Percentiles rank a stretch among this genome's conserved stretches.
These are phyloP conservation scores for Venturia pyrina DNA, from an alignment of 2,329 filamentous ascomycete genomes.

Conservation along the genomic window DNA sequence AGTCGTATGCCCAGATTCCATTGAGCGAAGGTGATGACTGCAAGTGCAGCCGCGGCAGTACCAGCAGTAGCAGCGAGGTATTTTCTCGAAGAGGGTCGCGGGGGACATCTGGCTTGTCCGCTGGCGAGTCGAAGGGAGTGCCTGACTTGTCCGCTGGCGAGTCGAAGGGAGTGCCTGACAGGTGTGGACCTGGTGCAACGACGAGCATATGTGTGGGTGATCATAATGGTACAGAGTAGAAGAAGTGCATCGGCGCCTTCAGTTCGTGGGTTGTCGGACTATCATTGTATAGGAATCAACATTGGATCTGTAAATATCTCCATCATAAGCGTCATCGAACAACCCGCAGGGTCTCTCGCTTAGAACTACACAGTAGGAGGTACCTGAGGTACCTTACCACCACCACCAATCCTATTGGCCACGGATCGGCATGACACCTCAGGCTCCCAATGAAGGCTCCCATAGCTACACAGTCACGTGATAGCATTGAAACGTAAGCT, in stretches of 20 bases:
- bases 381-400: no score
- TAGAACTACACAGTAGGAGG: no score
- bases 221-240: background rate
- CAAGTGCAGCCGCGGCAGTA: background rate
- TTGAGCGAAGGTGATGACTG: background rate
- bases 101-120: background rate
- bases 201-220: background rate
- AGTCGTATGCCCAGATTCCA: background rate
- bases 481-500: background rate
- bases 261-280: background rate
- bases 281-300: background rate
- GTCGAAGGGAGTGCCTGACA: background rate
- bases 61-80: background rate
- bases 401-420: background rate
- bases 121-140: background rate
- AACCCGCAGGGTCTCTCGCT: background rate
- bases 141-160: background rate
- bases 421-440: no score
- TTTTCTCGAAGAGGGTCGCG: background rate
- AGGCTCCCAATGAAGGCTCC: no score
- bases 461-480: no score
- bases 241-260: background rate
- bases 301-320: background rate
- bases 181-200: background rate
- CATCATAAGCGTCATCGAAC: background rate